Evolutionary conservation across 1,139 yeast genomes (phyloP).

Genomic region (Pichia sp.): DNA sequence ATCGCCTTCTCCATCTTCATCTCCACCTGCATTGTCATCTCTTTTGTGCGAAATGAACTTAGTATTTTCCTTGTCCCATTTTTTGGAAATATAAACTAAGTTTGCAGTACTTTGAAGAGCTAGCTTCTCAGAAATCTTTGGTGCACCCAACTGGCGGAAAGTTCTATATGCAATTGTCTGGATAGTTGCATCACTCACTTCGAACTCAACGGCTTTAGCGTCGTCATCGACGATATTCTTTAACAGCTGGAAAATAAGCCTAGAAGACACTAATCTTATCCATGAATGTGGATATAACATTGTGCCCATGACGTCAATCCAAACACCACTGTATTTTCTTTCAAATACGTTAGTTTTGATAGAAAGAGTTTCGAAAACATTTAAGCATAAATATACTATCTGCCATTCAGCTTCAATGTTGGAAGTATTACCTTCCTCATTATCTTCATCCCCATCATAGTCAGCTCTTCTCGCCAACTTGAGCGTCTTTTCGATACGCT

Average conservation of each 20-base stretch:
- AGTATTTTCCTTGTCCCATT: conserved; percentile 54
- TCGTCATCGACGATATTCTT: conserved; percentile 34
- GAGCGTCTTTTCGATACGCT: conserved; percentile 29
- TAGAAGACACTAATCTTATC: conserved; percentile 73
- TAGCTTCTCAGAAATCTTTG: conserved; percentile 60
- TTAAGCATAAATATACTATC: conserved; percentile 62
- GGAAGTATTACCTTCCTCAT: background rate
- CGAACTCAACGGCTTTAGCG: conserved; percentile 14
- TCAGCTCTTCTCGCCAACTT: conserved; percentile 33
- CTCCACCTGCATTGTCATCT: conserved; percentile 27
- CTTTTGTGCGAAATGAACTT: conserved; percentile 33
- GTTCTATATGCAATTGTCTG: conserved; percentile 66
- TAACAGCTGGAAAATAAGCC: conserved; percentile 54
- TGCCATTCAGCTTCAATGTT: conserved; percentile 58
- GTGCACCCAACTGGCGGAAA: conserved; percentile 79
- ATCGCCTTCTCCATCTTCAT: conserved; percentile 28
- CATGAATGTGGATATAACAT: conserved; percentile 87
- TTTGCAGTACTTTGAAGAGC: conserved; percentile 67
- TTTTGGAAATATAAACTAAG: conserved; percentile 55
- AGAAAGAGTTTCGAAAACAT: conserved; percentile 45
- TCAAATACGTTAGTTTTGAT: conserved; percentile 34
- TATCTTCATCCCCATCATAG: conserved; percentile 34
- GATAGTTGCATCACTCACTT: conserved; percentile 38
- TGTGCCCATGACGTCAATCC: conserved; percentile 53
- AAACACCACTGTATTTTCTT: conserved; percentile 36